phyloP scores from a whole-genome alignment of 1,284 basidiomycete genomes.

The Apiotrichum akiyoshidainum region DNA sequence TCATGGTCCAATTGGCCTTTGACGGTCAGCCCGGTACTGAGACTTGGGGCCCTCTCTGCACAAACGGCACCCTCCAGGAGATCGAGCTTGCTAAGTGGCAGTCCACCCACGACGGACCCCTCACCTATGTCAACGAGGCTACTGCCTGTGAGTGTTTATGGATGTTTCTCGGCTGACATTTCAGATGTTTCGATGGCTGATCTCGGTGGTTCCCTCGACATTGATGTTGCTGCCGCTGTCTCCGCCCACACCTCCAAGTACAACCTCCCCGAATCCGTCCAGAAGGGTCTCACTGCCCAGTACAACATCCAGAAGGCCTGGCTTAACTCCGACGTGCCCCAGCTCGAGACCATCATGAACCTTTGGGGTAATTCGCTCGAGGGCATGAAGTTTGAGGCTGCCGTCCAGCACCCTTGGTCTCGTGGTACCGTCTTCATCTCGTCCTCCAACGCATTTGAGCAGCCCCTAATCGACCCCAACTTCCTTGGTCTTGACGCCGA shows the following conservation, averaged over 20 bases:
- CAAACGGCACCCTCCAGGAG: conserved; percentile 27
- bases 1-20: conserved; percentile 37
- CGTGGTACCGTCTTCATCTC: conserved; percentile 55
- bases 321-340: conserved; percentile 39
- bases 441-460: conserved; percentile 57
- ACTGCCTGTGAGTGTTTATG: conserved; percentile 43
- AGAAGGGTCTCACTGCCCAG: conserved; percentile 39
- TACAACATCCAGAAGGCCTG: conserved; percentile 39
- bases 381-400: conserved; percentile 34
- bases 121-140: conserved; percentile 51
- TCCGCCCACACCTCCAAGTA: conserved; percentile 58
- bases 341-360: conserved; percentile 48
- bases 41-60: conserved; percentile 44
- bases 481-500: conserved; percentile 55
- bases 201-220: conserved; percentile 60
- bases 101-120: conserved; percentile 34
- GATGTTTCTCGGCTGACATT: not conserved
- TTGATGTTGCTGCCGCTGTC: conserved; percentile 64
- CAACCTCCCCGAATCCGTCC: conserved; percentile 40
- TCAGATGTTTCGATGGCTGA: conserved; percentile 28
- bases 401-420: conserved; percentile 51
- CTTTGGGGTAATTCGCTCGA: conserved; percentile 31
- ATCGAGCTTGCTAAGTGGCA: conserved; percentile 33
- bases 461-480: conserved; percentile 62
- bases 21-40: conserved; percentile 16